Percentiles rank a stretch among this genome's conserved stretches.
Evolutionary conservation across 768 basidiomycete genomes (phyloP).

Genomic region (Artomyces pyxidatus): DNA sequence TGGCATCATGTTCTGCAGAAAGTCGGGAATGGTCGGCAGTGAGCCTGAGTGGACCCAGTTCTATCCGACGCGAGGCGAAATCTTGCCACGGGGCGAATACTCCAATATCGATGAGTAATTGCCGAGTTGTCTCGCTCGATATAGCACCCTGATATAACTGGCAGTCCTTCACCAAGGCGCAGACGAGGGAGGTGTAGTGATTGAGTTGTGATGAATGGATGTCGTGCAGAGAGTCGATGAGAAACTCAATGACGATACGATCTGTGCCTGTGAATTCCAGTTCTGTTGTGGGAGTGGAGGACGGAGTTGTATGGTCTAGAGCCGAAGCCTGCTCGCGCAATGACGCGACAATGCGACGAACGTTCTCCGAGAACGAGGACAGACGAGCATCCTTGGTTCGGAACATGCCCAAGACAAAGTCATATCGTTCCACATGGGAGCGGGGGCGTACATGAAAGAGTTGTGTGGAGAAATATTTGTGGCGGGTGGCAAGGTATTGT

Average conservation of each 20-base stretch:
- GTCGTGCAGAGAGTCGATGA: slow-evolving; percentile 45
- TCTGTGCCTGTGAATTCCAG: slow-evolving; percentile 47
- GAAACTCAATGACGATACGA: slow-evolving; percentile 46
- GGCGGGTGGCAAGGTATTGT: slow-evolving; percentile 44
- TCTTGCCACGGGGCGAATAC: slow-evolving; percentile 80
- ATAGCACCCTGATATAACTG: slow-evolving; percentile 28
- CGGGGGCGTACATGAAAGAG: slow-evolving; percentile 58
- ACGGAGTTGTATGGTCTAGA: slow-evolving; percentile 17
- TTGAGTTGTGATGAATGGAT: slow-evolving; percentile 46
- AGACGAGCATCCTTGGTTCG: slow-evolving; percentile 32
- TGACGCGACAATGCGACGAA: slow-evolving; percentile 30
- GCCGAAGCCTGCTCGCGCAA: neutral
- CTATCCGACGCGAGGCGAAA: slow-evolving; percentile 16
- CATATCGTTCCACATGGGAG: slow-evolving; percentile 43
- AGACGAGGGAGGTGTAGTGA: slow-evolving; percentile 46
- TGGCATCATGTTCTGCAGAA: neutral
- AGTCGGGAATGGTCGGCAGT: neutral
- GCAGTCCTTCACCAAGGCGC: slow-evolving; percentile 52
- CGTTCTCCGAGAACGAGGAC: slow-evolving; percentile 43
- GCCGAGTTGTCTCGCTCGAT: slow-evolving; percentile 30
- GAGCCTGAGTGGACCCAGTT: neutral
- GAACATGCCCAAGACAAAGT: slow-evolving; percentile 41
- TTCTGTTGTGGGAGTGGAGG: slow-evolving; percentile 22
- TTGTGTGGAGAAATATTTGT: slow-evolving; percentile 39
- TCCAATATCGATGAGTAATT: slow-evolving; percentile 62